Conservation (phyloP, 2,329 filamentous ascomycete genomes). For the Colletotrichum sp. region DNA sequence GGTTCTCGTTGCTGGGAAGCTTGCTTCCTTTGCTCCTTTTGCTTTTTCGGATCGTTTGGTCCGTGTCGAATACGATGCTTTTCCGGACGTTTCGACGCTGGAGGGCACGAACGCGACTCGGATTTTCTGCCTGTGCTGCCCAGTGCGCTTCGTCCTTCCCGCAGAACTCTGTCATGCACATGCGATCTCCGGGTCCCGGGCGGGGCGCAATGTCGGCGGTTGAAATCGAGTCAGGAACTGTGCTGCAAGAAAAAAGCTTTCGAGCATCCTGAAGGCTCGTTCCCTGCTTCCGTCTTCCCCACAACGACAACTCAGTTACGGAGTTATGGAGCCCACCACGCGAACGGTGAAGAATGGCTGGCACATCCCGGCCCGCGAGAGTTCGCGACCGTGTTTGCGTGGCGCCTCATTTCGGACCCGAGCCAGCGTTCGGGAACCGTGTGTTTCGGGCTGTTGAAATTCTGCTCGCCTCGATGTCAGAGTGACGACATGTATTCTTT, state of each 20-base stretch:
- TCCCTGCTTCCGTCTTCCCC: background rate
- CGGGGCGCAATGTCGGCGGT: background rate
- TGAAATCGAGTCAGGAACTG: background rate
- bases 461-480: background rate
- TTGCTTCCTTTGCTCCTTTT: background rate
- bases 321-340: background rate
- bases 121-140: background rate
- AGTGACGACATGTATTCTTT: background rate
- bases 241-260: background rate
- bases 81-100: background rate
- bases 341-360: background rate
- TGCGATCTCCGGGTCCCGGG: background rate
- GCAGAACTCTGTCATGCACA: background rate
- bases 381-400: background rate
- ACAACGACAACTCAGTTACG: background rate
- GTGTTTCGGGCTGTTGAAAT: background rate
- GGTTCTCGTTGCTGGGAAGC: background rate
- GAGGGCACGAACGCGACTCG: background rate
- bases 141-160: background rate
- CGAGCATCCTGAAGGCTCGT: background rate
- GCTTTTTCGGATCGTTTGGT: background rate
- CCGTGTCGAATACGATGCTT: background rate
- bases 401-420: background rate
- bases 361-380: background rate
- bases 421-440: slow-evolving; percentile 2